Conservation (phyloP, 441 rosid species). For the Brassica hybrid region DNA sequence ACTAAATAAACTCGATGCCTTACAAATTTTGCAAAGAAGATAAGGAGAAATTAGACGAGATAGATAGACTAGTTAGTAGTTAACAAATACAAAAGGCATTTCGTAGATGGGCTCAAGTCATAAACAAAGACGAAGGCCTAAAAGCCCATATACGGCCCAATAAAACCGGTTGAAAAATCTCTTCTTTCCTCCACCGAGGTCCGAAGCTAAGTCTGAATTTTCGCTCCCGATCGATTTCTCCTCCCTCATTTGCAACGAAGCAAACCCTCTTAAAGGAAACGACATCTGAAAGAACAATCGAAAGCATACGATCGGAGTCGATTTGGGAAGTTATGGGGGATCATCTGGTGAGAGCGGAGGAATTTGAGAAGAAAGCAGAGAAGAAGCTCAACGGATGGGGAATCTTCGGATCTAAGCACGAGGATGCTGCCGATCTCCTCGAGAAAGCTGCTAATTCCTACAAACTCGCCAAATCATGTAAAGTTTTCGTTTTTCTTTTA, state of each 20-base stretch:
- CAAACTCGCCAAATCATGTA: constrained; percentile 95
- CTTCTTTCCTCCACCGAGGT: not conserved
- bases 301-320: not conserved
- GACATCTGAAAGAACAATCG: not conserved
- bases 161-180: not conserved
- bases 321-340: constrained; percentile 60
- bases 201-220: not conserved
- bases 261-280: not conserved
- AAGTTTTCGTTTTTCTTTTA: not conserved
- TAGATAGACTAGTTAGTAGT: no score
- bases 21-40: not conserved
- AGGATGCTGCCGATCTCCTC: constrained; percentile 93
- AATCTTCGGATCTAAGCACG: constrained; percentile 77
- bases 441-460: constrained; percentile 91
- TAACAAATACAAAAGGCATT: not conserved
- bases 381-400: constrained; percentile 87
- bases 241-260: not conserved
- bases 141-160: not conserved
- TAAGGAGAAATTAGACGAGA: no score
- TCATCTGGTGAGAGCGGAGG: constrained; percentile 76
- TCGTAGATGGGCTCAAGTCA: not conserved
- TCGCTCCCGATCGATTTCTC: constrained; percentile 1
- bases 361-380: constrained; percentile 91
- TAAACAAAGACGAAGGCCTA: not conserved
- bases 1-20: not conserved